These are phyloP conservation scores for Colletotrichum cordylinicola DNA, from an alignment of 2,329 filamentous ascomycete species.

Conservation along the genomic window DNA sequence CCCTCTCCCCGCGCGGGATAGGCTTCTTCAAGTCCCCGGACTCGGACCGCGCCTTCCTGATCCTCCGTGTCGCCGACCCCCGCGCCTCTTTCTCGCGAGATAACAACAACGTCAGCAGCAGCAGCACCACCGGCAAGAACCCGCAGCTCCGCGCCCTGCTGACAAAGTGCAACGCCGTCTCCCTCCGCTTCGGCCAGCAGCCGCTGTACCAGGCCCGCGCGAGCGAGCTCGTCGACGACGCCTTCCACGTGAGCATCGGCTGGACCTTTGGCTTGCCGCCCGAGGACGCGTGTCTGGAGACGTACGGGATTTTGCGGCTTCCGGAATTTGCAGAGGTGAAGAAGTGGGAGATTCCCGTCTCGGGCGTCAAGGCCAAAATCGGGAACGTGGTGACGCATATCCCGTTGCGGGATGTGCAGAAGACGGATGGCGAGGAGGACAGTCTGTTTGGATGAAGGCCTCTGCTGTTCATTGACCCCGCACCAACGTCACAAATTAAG, in stretches of 20 bases:
- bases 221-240: slow-evolving; percentile 38
- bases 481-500: background rate
- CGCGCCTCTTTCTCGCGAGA: background rate
- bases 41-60: slow-evolving; percentile 82
- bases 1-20: slow-evolving; percentile 43
- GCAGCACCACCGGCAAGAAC: slow-evolving; percentile 40
- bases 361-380: slow-evolving; percentile 75
- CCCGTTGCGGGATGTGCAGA: slow-evolving; percentile 32
- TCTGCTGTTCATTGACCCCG: background rate
- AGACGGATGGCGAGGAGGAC: background rate
- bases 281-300: slow-evolving; percentile 43
- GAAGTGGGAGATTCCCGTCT: slow-evolving; percentile 57
- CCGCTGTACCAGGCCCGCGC: slow-evolving; percentile 64
- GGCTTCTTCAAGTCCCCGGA: slow-evolving; percentile 59
- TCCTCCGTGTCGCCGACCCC: slow-evolving; percentile 64
- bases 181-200: slow-evolving; percentile 68
- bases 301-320: slow-evolving; percentile 33
- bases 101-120: background rate
- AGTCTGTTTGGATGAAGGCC: background rate
- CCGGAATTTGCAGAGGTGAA: slow-evolving; percentile 33
- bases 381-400: slow-evolving; percentile 70
- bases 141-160: slow-evolving; percentile 69
- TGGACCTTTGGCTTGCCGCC: slow-evolving; percentile 73
- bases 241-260: slow-evolving; percentile 89
- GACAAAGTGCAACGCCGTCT: slow-evolving; percentile 67